These are phyloP conservation scores for Zygoascus meyerae DNA, from an alignment of 1,139 yeast genomes.

Conservation along the genomic window DNA sequence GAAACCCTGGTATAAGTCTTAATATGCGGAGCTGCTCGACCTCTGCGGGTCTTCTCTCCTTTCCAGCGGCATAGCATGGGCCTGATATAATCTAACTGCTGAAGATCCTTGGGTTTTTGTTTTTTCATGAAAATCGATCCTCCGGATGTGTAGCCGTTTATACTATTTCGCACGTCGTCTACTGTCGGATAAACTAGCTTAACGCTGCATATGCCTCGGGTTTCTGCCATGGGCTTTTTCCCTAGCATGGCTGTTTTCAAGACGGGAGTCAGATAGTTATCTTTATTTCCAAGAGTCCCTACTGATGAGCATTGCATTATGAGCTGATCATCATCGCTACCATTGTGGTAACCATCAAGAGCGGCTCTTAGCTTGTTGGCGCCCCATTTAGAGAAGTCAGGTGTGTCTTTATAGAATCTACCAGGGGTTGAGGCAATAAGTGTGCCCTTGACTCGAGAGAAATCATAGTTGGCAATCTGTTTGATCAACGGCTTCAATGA, in stretches of 20 bases:
- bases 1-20: constrained; percentile 29
- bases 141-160: constrained; percentile 32
- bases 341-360: constrained; percentile 7
- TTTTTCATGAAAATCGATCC: constrained; percentile 28
- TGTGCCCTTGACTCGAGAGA: constrained; percentile 24
- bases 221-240: not conserved
- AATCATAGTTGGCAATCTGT: constrained; percentile 23
- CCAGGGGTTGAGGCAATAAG: constrained; percentile 34
- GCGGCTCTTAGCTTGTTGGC: constrained; percentile 20
- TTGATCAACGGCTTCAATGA: constrained; percentile 17
- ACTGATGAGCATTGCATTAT: constrained; percentile 31
- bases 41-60: constrained; percentile 28
- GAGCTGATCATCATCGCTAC: constrained; percentile 16
- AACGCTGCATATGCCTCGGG: not conserved
- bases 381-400: constrained; percentile 24
- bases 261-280: constrained; percentile 21
- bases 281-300: constrained; percentile 25
- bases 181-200: constrained; percentile 31
- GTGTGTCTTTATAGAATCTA: constrained; percentile 16
- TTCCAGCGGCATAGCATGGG: constrained; percentile 28
- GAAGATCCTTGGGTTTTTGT: constrained; percentile 13
- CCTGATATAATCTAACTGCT: constrained; percentile 24
- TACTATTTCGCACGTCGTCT: constrained; percentile 25
- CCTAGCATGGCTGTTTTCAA: constrained; percentile 22
- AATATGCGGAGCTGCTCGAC: constrained; percentile 34